phyloP scores from a whole-genome alignment of 1,139 yeast genomes.

The Hemisphaericaspora xylanilytica region DNA sequence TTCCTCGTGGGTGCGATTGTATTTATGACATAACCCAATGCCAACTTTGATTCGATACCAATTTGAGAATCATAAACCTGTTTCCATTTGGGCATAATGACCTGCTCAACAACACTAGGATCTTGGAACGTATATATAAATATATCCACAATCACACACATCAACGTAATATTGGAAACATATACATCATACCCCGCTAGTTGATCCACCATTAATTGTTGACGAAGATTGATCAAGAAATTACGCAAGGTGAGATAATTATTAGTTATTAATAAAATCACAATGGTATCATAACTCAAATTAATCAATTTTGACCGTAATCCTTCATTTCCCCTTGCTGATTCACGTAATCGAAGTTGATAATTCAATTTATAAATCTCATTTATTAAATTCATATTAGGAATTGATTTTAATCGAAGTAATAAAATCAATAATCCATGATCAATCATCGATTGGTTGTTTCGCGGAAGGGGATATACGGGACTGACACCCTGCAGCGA shows the following conservation, averaged over 20 bases:
- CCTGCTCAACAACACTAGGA: background rate
- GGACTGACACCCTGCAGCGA: conserved; percentile 11
- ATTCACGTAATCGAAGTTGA: conserved; percentile 29
- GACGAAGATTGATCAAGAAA: conserved; percentile 23
- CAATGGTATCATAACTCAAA: conserved; percentile 34
- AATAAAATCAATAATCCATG: conserved; percentile 27
- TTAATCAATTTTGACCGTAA: conserved; percentile 22
- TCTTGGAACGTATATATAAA: conserved; percentile 10
- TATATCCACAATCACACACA: conserved; percentile 20
- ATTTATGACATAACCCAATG: conserved; percentile 16
- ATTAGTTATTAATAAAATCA: conserved; percentile 30
- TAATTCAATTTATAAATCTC: conserved; percentile 43
- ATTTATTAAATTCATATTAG: conserved; percentile 35
- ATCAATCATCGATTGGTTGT: conserved; percentile 21
- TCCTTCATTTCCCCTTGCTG: conserved; percentile 2
- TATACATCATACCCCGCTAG: conserved; percentile 10
- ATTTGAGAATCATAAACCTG: conserved; percentile 7
- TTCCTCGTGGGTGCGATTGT: conserved; percentile 17
- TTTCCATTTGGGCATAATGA: conserved; percentile 8
- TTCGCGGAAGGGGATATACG: conserved; percentile 39
- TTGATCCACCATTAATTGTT: conserved; percentile 13
- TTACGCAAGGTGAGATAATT: conserved; percentile 29
- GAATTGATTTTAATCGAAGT: conserved; percentile 37
- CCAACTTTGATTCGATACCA: conserved; percentile 3
- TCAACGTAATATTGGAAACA: conserved; percentile 21